Conservation (phyloP, 2,329 filamentous ascomycete genomes). For the Macrophomina pseudophaseolina region DNA sequence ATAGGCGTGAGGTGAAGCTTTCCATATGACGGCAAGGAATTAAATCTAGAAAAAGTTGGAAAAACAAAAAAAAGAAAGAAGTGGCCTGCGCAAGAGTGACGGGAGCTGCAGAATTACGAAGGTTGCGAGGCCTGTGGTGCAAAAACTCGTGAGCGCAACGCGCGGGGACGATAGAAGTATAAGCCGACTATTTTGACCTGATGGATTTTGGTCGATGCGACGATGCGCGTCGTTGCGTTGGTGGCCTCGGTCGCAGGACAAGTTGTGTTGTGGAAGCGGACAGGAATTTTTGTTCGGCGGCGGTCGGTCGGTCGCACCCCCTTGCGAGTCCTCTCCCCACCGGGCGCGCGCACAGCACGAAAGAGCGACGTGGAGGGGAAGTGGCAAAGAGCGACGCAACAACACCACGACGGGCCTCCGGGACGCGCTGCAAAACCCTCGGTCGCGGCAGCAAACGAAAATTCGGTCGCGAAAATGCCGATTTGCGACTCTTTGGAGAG, state of each 20-base stretch:
- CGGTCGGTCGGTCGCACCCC: conserved; percentile 6
- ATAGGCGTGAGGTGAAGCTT: conserved; percentile 11
- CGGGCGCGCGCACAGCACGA: not conserved
- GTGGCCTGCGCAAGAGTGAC: not conserved
- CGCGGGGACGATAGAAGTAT: not conserved
- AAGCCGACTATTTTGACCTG: not conserved
- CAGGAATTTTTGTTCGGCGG: not conserved
- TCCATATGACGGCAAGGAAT: conserved; percentile 26
- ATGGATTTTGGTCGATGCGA: not conserved
- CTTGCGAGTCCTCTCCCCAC: conserved; percentile 25
- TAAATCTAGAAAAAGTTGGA: conserved; percentile 3
- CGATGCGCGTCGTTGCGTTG: conserved; percentile 2
- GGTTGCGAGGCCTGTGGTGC: not conserved
- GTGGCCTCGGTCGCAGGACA: conserved; percentile 9
- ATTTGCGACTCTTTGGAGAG: conserved; percentile 9
- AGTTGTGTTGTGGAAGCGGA: conserved; percentile 11
- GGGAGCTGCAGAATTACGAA: not conserved
- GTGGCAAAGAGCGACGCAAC: conserved; percentile 10
- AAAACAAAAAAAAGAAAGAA: not conserved
- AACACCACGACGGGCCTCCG: conserved; percentile 15
- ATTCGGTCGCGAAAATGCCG: conserved; percentile 10
- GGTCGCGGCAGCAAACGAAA: not conserved
- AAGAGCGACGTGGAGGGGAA: conserved; percentile 19
- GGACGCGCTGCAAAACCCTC: conserved; percentile 17
- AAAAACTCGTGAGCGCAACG: not conserved